phyloP scores from a whole-genome alignment of 1,284 basidiomycete genomes.

The Hortiboletus rubellus region DNA sequence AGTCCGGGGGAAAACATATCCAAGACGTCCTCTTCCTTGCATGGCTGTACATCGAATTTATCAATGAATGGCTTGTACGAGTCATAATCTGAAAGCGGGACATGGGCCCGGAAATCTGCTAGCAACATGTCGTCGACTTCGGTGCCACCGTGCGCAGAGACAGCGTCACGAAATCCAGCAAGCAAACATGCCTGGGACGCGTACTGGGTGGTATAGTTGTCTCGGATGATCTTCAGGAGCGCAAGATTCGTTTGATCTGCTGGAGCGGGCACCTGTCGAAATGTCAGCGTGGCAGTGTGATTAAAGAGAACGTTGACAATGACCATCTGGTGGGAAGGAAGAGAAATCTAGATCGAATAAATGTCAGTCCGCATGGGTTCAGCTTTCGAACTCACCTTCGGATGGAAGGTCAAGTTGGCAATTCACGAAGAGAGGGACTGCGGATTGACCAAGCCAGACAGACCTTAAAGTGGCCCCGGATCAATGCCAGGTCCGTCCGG shows the following conservation, averaged over 20 bases:
- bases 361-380: background rate
- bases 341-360: background rate
- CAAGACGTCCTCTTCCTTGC: conserved; percentile 15
- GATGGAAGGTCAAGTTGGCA: background rate
- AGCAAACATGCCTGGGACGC: conserved; percentile 5
- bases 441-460: too few relatives aligned
- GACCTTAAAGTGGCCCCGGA: too few relatives aligned
- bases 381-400: background rate
- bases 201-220: conserved; percentile 16
- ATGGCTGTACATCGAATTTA: conserved; percentile 12
- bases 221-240: conserved; percentile 2
- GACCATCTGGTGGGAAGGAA: background rate
- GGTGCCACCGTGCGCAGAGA: conserved; percentile 2
- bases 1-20: conserved; percentile 23
- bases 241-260: background rate
- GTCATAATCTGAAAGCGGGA: conserved; percentile 22
- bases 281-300: background rate
- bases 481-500: too few relatives aligned
- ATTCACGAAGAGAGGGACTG: too few relatives aligned
- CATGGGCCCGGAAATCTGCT: conserved; percentile 10
- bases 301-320: too few relatives aligned
- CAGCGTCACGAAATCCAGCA: conserved; percentile 12
- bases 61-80: conserved; percentile 20
- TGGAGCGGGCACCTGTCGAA: background rate
- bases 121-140: conserved; percentile 3